Evolutionary conservation across 495 filamentous ascomycete species (phyloP).

Genomic region (Aspergillus ellipticus): DNA sequence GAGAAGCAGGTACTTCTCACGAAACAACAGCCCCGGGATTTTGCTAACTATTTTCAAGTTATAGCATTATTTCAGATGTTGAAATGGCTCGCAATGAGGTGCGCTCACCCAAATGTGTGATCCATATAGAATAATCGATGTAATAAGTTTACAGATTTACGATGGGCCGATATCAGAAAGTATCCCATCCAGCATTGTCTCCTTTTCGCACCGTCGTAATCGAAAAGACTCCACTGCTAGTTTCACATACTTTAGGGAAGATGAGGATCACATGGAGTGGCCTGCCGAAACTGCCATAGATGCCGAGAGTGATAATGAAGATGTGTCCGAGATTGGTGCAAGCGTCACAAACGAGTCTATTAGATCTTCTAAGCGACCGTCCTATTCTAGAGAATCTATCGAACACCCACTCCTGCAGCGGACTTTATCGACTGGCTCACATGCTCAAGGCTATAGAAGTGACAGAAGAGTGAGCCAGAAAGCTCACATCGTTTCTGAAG

Average conservation of each 20-base stretch:
- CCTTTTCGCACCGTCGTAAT: slow-evolving; percentile 74
- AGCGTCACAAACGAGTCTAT: slow-evolving; percentile 30
- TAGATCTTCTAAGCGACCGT: slow-evolving; percentile 46
- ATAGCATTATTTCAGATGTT: slow-evolving; percentile 89
- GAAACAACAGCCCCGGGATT: neutral
- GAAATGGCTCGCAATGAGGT: slow-evolving; percentile 98
- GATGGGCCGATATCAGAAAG: slow-evolving; percentile 92
- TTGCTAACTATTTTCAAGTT: slow-evolving; percentile 36
- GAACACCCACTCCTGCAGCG: slow-evolving; percentile 71
- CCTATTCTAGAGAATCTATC: slow-evolving; percentile 58
- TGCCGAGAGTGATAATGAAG: slow-evolving; percentile 53
- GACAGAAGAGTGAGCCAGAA: slow-evolving; percentile 72
- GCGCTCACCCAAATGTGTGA: slow-evolving; percentile 9
- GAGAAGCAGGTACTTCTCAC: slow-evolving; percentile 59
- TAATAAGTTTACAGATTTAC: slow-evolving; percentile 60
- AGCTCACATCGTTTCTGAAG: slow-evolving; percentile 87
- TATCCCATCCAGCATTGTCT: slow-evolving; percentile 82
- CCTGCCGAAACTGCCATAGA: slow-evolving; percentile 50
- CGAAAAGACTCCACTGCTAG: slow-evolving; percentile 81
- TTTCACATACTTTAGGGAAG: slow-evolving; percentile 79
- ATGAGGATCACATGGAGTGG: slow-evolving; percentile 50
- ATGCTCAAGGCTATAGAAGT: slow-evolving; percentile 51
- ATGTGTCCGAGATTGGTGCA: slow-evolving; percentile 33
- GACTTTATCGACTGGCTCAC: slow-evolving; percentile 50
- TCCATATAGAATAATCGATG: neutral